Conservation (phyloP, 257 asterid genomes). For the Ballota nigra region DNA sequence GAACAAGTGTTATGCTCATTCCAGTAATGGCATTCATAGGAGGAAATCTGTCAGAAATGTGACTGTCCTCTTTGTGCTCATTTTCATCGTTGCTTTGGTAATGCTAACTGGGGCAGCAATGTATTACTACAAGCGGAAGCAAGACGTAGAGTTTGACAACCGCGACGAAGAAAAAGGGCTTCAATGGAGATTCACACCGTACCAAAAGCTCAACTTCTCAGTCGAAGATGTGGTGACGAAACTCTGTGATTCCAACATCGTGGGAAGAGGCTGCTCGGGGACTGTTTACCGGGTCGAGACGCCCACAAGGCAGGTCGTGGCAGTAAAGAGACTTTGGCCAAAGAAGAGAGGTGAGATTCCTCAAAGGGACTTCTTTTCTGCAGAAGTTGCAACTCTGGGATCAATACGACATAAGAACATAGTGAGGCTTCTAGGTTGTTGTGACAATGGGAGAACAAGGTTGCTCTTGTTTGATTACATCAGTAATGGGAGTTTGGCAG, state of each 20-base stretch:
- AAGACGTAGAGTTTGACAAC: conserved; percentile 20
- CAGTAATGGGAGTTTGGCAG: conserved; percentile 66
- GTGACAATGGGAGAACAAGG: conserved; percentile 69
- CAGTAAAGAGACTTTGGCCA: conserved; percentile 66
- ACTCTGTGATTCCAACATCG: conserved; percentile 62
- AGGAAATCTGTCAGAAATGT: conserved; percentile 41
- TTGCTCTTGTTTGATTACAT: conserved; percentile 65
- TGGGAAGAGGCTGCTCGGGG: conserved; percentile 71
- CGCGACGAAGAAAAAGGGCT: conserved; percentile 48
- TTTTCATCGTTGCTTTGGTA: conserved; percentile 31
- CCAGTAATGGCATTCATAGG: conserved; percentile 28
- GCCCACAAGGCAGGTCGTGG: conserved; percentile 46
- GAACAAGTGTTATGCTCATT: conserved; percentile 36
- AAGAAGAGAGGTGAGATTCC: conserved; percentile 48
- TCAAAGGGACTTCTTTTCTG: conserved; percentile 62
- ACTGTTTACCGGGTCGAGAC: conserved; percentile 65
- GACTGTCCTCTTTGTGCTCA: conserved; percentile 35
- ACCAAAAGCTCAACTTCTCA: conserved; percentile 63
- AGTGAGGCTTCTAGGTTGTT: conserved; percentile 69
- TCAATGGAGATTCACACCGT: conserved; percentile 63
- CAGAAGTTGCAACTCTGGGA: conserved; percentile 65
- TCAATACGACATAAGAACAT: conserved; percentile 71
- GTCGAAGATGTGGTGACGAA: conserved; percentile 50
- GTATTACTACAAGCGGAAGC: conserved; percentile 33
- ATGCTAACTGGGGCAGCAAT: conserved; percentile 36